Percentiles rank a stretch among this genome's conserved stretches.
Evolutionary conservation across 2,329 filamentous ascomycete species (phyloP).

Genomic region (Sporothrix variecibatus): DNA sequence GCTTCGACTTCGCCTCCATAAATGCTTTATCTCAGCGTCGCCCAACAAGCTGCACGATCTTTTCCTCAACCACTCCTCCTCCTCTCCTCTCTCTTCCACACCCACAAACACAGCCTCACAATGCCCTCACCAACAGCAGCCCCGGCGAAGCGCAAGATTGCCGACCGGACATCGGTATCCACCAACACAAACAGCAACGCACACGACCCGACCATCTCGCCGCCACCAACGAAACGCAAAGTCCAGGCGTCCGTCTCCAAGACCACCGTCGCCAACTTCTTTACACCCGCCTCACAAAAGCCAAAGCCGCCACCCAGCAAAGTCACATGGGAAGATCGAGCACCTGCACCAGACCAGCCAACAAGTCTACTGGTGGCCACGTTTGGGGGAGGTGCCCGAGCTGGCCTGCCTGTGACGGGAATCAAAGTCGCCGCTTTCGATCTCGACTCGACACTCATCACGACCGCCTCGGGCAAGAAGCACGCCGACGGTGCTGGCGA

Average conservation of each 20-base stretch:
- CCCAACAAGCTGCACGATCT: neutral
- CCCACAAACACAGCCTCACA: neutral
- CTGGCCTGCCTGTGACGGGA: conserved; percentile 39
- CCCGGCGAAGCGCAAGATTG: neutral
- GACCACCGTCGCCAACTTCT: conserved; percentile 77
- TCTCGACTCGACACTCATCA: conserved; percentile 84
- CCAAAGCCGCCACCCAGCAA: conserved; percentile 61
- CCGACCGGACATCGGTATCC: neutral
- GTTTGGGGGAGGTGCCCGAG: conserved; percentile 51
- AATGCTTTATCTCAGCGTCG: neutral
- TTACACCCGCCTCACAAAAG: conserved; percentile 83
- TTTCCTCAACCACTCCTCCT: neutral
- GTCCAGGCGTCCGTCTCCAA: conserved; percentile 56
- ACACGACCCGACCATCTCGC: conserved; percentile 50
- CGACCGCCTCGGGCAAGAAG: conserved; percentile 75
- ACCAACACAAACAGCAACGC: neutral
- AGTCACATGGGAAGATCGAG: conserved; percentile 69
- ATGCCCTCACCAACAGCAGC: neutral
- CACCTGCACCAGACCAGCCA: conserved; percentile 51
- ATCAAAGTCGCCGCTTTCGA: conserved; percentile 68
- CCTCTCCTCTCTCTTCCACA: neutral
- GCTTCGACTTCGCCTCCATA: neutral
- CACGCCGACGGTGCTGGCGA: conserved; percentile 71
- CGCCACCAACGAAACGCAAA: conserved; percentile 56
- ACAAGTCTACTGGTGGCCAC: conserved; percentile 73